These are phyloP conservation scores for Tanacetum coccineum DNA, from an alignment of 129 eudicot species.

Conservation along the genomic window DNA sequence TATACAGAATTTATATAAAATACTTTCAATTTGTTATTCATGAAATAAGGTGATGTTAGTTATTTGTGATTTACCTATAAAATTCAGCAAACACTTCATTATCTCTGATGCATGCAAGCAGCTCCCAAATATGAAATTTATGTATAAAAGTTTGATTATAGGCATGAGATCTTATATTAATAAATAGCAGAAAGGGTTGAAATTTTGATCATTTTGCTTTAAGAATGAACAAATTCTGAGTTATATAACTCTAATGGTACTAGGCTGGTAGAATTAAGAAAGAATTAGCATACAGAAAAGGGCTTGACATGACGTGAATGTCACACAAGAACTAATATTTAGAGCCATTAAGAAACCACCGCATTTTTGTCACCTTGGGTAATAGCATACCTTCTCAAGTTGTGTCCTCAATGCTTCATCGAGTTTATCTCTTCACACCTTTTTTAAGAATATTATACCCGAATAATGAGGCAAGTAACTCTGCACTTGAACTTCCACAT, in stretches of 20 bases:
- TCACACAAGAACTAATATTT: too few relatives aligned
- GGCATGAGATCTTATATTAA: not conserved
- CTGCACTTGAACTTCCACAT: conserved; percentile 91
- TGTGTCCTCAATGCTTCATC: conserved; percentile 95
- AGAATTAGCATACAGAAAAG: too few relatives aligned
- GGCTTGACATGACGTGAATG: too few relatives aligned
- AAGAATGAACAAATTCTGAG: too few relatives aligned
- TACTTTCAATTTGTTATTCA: not conserved
- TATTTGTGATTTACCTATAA: conserved; percentile 58
- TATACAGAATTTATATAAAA: conserved; percentile 11
- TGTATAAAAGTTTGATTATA: not conserved
- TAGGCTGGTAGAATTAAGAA: too few relatives aligned
- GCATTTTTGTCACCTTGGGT: not conserved
- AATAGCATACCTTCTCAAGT: conserved; percentile 68
- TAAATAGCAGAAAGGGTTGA: not conserved
- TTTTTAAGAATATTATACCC: conserved; percentile 84
- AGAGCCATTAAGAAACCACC: too few relatives aligned
- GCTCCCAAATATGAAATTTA: conserved; percentile 60
- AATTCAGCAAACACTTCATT: conserved; percentile 88
- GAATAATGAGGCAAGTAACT: conserved; percentile 82
- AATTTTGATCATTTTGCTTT: too few relatives aligned
- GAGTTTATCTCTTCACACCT: conserved; percentile 87
- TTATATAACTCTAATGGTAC: too few relatives aligned
- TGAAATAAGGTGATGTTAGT: conserved; percentile 18
- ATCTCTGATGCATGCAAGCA: conserved; percentile 86